Evolutionary conservation across 2,329 filamentous ascomycete genomes (phyloP).

Genomic region (Basipetospora sp.): DNA sequence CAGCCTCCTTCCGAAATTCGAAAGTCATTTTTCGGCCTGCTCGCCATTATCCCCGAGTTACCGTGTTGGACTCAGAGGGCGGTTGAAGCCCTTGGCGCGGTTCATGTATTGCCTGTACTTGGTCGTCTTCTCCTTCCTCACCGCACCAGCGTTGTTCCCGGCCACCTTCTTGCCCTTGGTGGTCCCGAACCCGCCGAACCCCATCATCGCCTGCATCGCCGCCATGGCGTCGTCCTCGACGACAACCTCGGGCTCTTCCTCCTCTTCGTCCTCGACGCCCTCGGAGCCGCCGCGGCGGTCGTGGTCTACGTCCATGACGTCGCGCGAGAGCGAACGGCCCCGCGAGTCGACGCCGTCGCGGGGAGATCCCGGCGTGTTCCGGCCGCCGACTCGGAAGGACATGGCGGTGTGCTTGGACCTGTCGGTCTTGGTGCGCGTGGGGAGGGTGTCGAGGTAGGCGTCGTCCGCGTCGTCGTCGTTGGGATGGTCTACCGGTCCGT

Average conservation of each 20-base stretch:
- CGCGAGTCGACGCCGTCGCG: constrained; percentile 5
- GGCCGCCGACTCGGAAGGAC: constrained; percentile 20
- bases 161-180: constrained; percentile 81
- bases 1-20: no score
- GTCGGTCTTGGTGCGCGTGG: constrained; percentile 13
- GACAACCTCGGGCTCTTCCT: constrained; percentile 35
- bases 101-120: constrained; percentile 98
- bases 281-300: constrained; percentile 4
- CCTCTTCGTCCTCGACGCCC: constrained; percentile 17
- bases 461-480: constrained; percentile 1
- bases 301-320: constrained; percentile 3
- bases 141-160: constrained; percentile 70
- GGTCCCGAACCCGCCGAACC: constrained; percentile 69
- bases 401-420: constrained; percentile 13
- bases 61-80: constrained; percentile 50
- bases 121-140: constrained; percentile 85
- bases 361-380: constrained; percentile 1
- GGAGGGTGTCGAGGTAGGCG: constrained; percentile 4
- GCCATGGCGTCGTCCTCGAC: constrained; percentile 53
- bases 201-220: constrained; percentile 75
- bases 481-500: constrained; percentile 1
- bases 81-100: constrained; percentile 65
- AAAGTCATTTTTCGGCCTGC: neutral
- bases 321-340: constrained; percentile 7
- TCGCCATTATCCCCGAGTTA: constrained; percentile 11